Base-by-base conservation (phyloP, 202 grass and related monocot genomes). In the Hordeum pubiflorum region DNA sequence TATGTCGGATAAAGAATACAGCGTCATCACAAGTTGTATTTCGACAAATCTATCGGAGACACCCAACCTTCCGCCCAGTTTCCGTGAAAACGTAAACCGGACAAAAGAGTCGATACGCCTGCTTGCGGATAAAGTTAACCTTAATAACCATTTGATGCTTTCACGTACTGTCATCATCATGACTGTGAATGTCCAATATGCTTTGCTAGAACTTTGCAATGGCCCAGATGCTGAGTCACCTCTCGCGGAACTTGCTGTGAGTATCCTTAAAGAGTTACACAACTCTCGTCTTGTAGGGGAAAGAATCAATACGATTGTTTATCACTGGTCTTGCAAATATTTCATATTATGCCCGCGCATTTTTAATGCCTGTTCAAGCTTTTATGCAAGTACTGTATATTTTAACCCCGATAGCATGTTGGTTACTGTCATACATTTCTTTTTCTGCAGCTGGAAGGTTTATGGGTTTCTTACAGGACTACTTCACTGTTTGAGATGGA, bases 381-480 rank as follows among this genome's bases (percentile, higher is more conserved):
- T 31, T 57, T 69, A 15, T 22, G 38, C 36, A 65, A 78, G 31
- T 32, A 32, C 31, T 58, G 5, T 59, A 14, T 74, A 73, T 55
- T 58, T 50, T 26, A 84, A 33, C 84, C n/a, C 17, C 46, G 55
- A 55, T 69, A 59, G 8, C 61, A 41, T 79, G 24, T 43, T 63
- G 37, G 72, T 68, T 68, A 88, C 32, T 75, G 20, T 64, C 33
- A 14, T 67, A 23, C 12, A 20, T 76, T 13, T 72, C 20, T 59
- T 58, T 87, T 78, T 70, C 34, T 85, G 75, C 87, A 97, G 95
- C 54, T 97, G 72, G 90, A 97, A 89, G 95, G 92, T 79, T 74
- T 97, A 77, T 94, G 95, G 95, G 95, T 97, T 24, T 94, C 92
- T n/a, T 97, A 97, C 68, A 88, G 95, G 71, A 89, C 95, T 84